Conservation (phyloP, 805 yeast genomes). For the Scheffersomyces stipitis region DNA sequence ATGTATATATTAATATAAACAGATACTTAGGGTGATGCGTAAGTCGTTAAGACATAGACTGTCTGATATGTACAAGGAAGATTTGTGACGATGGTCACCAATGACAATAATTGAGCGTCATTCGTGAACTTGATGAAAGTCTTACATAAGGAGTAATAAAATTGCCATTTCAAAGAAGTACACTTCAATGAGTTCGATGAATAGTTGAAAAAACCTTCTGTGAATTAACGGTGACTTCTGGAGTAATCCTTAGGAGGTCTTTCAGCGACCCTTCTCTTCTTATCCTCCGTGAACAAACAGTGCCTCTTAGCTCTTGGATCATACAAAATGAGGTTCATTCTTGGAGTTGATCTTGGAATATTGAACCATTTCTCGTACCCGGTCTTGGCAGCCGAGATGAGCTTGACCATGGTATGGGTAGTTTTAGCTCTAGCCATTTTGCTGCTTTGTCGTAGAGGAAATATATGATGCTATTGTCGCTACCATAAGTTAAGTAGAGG, state of each 20-base stretch:
- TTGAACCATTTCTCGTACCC: slow-evolving; percentile 81
- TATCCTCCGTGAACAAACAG: slow-evolving; percentile 84
- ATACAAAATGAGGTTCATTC: slow-evolving; percentile 63
- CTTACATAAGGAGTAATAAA: slow-evolving; percentile 3
- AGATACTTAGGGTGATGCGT: no score
- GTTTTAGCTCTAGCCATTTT: slow-evolving; percentile 55
- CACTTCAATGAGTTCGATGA: no score
- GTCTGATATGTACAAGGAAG: no score
- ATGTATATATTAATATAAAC: no score
- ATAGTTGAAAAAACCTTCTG: no score
- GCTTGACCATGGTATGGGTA: slow-evolving; percentile 78
- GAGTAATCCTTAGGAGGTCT: slow-evolving; percentile 35
- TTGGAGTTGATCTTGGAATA: slow-evolving; percentile 78
- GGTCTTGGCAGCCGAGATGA: slow-evolving; percentile 86
- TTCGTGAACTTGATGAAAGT: no score
- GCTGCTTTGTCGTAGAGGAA: neutral
- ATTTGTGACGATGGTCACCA: no score
- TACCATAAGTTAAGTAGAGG: neutral
- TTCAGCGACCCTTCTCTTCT: slow-evolving; percentile 76
- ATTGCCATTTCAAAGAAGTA: neutral
- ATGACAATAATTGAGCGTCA: no score
- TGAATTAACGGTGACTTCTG: slow-evolving; percentile 14
- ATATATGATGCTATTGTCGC: no score
- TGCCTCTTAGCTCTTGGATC: slow-evolving; percentile 70
- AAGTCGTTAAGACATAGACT: no score